Conservation (phyloP, 495 filamentous ascomycete species). For the Aspergillus homomorphus region DNA sequence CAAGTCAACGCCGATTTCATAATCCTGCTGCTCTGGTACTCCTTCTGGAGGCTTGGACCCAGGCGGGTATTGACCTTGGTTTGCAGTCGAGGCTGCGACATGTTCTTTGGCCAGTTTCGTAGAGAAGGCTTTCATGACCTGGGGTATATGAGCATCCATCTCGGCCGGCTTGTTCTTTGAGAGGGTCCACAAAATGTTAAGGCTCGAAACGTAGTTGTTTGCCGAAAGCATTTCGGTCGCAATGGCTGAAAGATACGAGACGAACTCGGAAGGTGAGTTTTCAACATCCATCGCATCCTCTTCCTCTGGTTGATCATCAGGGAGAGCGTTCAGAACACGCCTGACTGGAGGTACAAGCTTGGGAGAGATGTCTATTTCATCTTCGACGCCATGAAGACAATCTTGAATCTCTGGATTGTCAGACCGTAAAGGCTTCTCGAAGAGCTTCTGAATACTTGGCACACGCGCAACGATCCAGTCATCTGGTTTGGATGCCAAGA, state of each 20-base stretch:
- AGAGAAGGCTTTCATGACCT: slow-evolving; percentile 90
- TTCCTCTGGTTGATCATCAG: slow-evolving; percentile 81
- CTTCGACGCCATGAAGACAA: slow-evolving; percentile 70
- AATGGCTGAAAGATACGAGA: slow-evolving; percentile 73
- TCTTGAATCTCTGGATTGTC: slow-evolving; percentile 90
- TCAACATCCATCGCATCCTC: slow-evolving; percentile 86
- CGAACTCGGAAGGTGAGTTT: slow-evolving; percentile 68
- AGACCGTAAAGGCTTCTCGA: slow-evolving; percentile 84
- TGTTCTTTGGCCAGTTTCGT: slow-evolving; percentile 93
- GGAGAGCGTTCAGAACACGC: slow-evolving; percentile 84
- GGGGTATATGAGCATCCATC: slow-evolving; percentile 82
- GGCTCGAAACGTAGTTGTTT: slow-evolving; percentile 74
- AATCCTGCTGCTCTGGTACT: slow-evolving; percentile 68
- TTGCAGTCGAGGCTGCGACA: slow-evolving; percentile 66
- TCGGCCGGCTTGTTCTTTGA: slow-evolving; percentile 77
- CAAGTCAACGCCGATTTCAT: slow-evolving; percentile 78
- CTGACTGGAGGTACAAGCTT: slow-evolving; percentile 63
- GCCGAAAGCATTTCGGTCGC: slow-evolving; percentile 78
- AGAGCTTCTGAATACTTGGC: slow-evolving; percentile 72
- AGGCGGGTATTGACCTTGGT: slow-evolving; percentile 35
- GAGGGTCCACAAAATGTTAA: slow-evolving; percentile 89
- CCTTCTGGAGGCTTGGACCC: slow-evolving; percentile 50
- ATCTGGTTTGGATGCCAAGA: slow-evolving; percentile 79
- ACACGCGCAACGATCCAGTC: slow-evolving; percentile 85
- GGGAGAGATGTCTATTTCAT: slow-evolving; percentile 57